These are phyloP conservation scores for Fusarium xyrophilum DNA, from an alignment of 2,329 filamentous ascomycete genomes.

Conservation along the genomic window DNA sequence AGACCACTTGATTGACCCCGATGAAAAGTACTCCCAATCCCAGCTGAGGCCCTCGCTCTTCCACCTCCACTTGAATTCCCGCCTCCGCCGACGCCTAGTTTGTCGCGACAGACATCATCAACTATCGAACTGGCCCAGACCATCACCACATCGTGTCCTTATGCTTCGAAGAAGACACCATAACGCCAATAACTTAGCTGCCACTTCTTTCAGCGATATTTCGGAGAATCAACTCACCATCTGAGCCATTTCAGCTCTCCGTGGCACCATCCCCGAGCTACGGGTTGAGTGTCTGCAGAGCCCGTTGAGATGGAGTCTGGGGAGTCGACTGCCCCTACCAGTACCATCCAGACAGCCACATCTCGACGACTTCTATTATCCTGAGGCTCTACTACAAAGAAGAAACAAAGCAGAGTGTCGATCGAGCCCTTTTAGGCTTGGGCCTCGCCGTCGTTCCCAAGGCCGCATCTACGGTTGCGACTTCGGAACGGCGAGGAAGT, in stretches of 20 bases:
- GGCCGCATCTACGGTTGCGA: conserved; percentile 41
- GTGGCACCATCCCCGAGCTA: conserved; percentile 36
- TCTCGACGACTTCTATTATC: conserved; percentile 22
- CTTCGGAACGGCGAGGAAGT: conserved; percentile 42
- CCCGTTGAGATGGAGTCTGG: conserved; percentile 52
- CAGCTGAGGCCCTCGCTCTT: conserved; percentile 37
- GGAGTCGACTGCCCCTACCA: conserved; percentile 36
- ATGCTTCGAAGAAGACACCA: conserved; percentile 1
- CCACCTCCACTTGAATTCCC: conserved; percentile 40
- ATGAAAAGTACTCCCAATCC: conserved; percentile 18
- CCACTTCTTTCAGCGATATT: not conserved
- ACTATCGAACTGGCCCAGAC: conserved; percentile 19
- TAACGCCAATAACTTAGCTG: conserved; percentile 23
- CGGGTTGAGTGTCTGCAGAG: conserved; percentile 35
- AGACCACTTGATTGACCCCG: conserved; percentile 26
- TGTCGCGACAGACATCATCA: conserved; percentile 36
- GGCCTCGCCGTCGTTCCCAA: conserved; percentile 32
- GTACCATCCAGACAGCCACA: conserved; percentile 28
- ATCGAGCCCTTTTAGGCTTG: conserved; percentile 25
- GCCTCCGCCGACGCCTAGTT: conserved; percentile 31
- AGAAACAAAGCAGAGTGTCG: not conserved
- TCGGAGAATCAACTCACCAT: conserved; percentile 1
- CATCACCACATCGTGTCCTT: conserved; percentile 11
- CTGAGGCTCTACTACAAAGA: conserved; percentile 1
- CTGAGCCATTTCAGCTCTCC: conserved; percentile 19